Base-by-base conservation (phyloP, 192 early-diverging fungal species). In the Linnemannia hyalina region DNA sequence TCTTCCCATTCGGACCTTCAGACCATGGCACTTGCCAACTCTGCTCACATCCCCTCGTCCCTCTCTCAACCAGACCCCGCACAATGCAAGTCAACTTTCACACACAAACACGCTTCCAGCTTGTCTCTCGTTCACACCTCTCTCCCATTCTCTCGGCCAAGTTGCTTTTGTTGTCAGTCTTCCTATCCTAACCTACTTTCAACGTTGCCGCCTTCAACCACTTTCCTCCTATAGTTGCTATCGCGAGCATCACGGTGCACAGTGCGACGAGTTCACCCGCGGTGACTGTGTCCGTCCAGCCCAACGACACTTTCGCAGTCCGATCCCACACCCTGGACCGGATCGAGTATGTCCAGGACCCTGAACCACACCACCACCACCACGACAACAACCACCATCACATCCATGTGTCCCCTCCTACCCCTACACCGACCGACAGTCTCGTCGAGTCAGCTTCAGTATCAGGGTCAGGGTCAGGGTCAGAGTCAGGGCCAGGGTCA, bases 301-400 rank as follows among this genome's bases (percentile, higher is more conserved):
- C 73, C 38, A 38, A 76, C 52, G 74, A 76, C 26, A 65, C 40
- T 1, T 74, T 86, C 7, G 84, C 72, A 7, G 74, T 81, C 60
- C 84, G 68, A 77, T 86, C 79, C 23, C 75, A 77, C 44, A 70
- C 79, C 41, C 26, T 29, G 40, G 84, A 78, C 26, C 75, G 70
- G 42, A 69, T 86, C 60, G 84, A 86, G 26, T 81, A 73, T 75
- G 84, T 86, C 1, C 84, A 70, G 32, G 79, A 85, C 36, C 75
- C 75, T 38, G 78, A 77, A 36, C 22, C 22, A 38, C 69, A 70
- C 40, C 23, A 22, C 18, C 23, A 22, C 18, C 4, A 11, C 42
- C 8, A 44, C 42, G 11, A 44, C 8, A 9, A 7, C 42, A 26
- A 65, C n/a, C 23, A 63, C 57, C 57, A 41, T 38, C 6, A 41